These are phyloP conservation scores for Pythium periplocum DNA, from an alignment of 352 stramenopile species.

Conservation along the genomic window DNA sequence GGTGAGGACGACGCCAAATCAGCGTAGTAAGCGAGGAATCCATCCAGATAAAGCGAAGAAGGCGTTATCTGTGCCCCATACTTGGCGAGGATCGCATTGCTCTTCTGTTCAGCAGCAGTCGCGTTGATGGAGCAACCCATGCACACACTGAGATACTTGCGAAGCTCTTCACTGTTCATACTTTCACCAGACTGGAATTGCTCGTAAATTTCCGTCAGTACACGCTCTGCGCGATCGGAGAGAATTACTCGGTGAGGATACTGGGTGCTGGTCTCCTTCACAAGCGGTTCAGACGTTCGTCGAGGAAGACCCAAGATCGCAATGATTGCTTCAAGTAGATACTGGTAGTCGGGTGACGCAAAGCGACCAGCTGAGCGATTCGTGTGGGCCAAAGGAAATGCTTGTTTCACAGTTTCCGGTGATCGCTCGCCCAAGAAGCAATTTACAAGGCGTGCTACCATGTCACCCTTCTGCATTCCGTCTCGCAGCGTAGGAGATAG, in stretches of 20 bases:
- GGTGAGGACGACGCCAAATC: slow-evolving; percentile 65
- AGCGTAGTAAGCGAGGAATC: slow-evolving; percentile 80
- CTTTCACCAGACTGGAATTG: slow-evolving; percentile 43
- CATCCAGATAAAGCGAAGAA: slow-evolving; percentile 56
- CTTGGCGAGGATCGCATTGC: slow-evolving; percentile 56
- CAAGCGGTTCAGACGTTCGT: slow-evolving; percentile 51
- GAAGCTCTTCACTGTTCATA: slow-evolving; percentile 55
- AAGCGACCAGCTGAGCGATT: slow-evolving; percentile 38
- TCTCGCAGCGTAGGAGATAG: slow-evolving; percentile 42
- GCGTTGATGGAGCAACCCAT: slow-evolving; percentile 46
- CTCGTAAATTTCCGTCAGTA: slow-evolving; percentile 73
- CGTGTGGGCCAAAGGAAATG: slow-evolving; percentile 58
- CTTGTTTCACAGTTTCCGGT: slow-evolving; percentile 56
- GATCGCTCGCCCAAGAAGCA: slow-evolving; percentile 78
- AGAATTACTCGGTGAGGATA: slow-evolving; percentile 66
- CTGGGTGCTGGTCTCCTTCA: slow-evolving; percentile 60
- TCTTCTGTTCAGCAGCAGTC: slow-evolving; percentile 58
- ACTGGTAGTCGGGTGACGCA: slow-evolving; percentile 82
- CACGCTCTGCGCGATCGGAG: slow-evolving; percentile 67
- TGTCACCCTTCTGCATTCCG: slow-evolving; percentile 49
- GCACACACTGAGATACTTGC: slow-evolving; percentile 66
- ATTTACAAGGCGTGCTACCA: slow-evolving; percentile 76
- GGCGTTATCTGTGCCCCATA: slow-evolving; percentile 47
- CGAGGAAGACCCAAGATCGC: slow-evolving; percentile 73
- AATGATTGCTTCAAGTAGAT: slow-evolving; percentile 85